These are phyloP conservation scores for Hypoxylon cercidicola DNA, from an alignment of 495 filamentous ascomycete species.

Conservation along the genomic window DNA sequence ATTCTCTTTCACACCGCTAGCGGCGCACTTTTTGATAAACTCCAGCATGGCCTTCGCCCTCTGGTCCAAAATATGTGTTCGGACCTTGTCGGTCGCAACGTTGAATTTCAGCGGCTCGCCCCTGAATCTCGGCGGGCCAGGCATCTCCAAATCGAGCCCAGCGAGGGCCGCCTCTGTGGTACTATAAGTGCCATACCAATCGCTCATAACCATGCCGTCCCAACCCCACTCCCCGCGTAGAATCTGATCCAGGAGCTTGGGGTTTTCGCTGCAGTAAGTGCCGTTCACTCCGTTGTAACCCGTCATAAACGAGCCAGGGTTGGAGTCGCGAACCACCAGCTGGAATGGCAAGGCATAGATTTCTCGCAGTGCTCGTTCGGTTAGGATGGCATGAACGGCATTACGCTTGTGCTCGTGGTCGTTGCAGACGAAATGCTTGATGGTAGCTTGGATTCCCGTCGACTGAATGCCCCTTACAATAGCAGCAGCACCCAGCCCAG, in stretches of 20 bases:
- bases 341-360: slow-evolving; percentile 82
- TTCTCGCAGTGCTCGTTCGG: slow-evolving; percentile 77
- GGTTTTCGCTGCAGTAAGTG: slow-evolving; percentile 73
- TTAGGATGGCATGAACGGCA: slow-evolving; percentile 72
- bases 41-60: slow-evolving; percentile 71
- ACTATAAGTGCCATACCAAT: slow-evolving; percentile 79
- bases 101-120: slow-evolving; percentile 69
- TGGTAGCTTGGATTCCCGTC: slow-evolving; percentile 73
- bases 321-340: slow-evolving; percentile 71
- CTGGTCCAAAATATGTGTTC: slow-evolving; percentile 67
- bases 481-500: slow-evolving; percentile 72
- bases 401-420: slow-evolving; percentile 80
- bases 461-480: slow-evolving; percentile 76
- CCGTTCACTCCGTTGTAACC: slow-evolving; percentile 82
- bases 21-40: slow-evolving; percentile 67
- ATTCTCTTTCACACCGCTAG: slow-evolving; percentile 63
- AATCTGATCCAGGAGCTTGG: slow-evolving; percentile 68
- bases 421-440: slow-evolving; percentile 88
- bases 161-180: slow-evolving; percentile 74
- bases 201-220: slow-evolving; percentile 75
- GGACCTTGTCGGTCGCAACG: slow-evolving; percentile 66
- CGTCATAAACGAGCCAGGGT: slow-evolving; percentile 76
- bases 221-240: slow-evolving; percentile 77
- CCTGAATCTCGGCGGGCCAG: slow-evolving; percentile 73
- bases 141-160: slow-evolving; percentile 81